A percentile compares a stretch with the other conserved stretches of the same genome.
phyloP scores from a whole-genome alignment of 768 basidiomycete species.

The Astraeus odoratus region DNA sequence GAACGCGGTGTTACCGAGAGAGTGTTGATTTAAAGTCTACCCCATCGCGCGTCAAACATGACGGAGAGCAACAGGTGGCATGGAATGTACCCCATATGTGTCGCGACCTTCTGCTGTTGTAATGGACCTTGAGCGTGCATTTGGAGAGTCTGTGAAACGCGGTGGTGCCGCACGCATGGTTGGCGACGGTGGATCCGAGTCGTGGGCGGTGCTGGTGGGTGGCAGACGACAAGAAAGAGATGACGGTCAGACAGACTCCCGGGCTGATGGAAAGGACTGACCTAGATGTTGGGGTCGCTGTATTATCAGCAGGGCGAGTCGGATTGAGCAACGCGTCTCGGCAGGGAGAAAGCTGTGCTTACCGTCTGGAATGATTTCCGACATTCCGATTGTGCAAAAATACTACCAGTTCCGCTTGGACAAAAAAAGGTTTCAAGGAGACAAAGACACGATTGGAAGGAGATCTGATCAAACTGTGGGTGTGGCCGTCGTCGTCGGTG shows the following conservation, averaged over 20 bases:
- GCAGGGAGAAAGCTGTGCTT: conserved; percentile 4
- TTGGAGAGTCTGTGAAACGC: conserved; percentile 53
- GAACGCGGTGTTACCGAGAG: conserved; percentile 56
- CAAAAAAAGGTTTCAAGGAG: too few species aligned
- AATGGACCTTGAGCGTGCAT: conserved; percentile 78
- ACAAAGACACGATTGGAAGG: conserved; percentile 1
- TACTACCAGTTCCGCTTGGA: not conserved
- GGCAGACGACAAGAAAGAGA: not conserved
- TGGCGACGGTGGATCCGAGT: conserved; percentile 7
- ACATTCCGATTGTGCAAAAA: conserved; percentile 6
- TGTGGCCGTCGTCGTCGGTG: too few species aligned
- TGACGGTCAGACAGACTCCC: not conserved
- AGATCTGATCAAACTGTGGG: not conserved
- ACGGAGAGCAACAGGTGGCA: not conserved
- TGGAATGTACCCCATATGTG: conserved; percentile 61
- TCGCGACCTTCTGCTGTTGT: conserved; percentile 69
- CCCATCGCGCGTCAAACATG: not conserved
- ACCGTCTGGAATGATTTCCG: conserved; percentile 10
- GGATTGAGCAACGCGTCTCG: not conserved
- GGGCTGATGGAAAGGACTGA: not conserved
- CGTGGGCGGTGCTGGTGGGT: not conserved
- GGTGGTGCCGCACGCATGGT: conserved; percentile 14
- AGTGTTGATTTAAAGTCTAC: conserved; percentile 51
- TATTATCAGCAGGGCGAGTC: conserved; percentile 2
- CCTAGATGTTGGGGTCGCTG: conserved; percentile 4